These are phyloP conservation scores for Xanthoconium purpureum DNA, from an alignment of 768 basidiomycete genomes.

Conservation along the genomic window DNA sequence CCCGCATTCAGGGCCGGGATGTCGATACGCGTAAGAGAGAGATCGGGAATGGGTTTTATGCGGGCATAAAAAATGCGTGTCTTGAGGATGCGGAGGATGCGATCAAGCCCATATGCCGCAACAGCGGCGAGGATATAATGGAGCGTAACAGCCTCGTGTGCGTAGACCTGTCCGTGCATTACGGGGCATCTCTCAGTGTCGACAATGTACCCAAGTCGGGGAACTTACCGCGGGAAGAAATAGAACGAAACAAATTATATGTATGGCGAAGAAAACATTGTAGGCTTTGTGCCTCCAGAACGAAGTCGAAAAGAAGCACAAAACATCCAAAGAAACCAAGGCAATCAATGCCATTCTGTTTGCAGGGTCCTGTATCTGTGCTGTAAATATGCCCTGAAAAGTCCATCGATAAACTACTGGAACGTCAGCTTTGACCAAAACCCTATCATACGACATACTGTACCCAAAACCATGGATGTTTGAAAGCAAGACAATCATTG, in stretches of 20 bases:
- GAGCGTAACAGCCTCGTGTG: constrained; percentile 27
- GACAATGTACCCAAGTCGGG: neutral
- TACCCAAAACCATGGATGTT: constrained; percentile 44
- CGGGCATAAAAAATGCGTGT: constrained; percentile 44
- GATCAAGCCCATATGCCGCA: constrained; percentile 45
- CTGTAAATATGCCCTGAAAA: constrained; percentile 17
- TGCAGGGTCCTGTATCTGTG: constrained; percentile 6
- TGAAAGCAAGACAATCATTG: constrained; percentile 38
- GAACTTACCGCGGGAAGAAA: constrained; percentile 38
- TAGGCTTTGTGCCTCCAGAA: constrained; percentile 42
- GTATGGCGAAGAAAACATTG: constrained; percentile 42
- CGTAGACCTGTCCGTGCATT: constrained; percentile 21
- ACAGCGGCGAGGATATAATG: constrained; percentile 42
- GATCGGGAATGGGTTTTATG: constrained; percentile 43
- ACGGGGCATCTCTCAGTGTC: constrained; percentile 9
- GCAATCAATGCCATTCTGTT: constrained; percentile 35
- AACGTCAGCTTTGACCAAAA: neutral
- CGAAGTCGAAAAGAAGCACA: constrained; percentile 40
- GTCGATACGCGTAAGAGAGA: constrained; percentile 46
- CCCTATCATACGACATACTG: constrained; percentile 24
- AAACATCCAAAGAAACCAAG: constrained; percentile 33
- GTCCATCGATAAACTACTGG: constrained; percentile 30
- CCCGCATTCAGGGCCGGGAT: constrained; percentile 45
- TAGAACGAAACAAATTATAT: constrained; percentile 41
- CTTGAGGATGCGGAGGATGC: constrained; percentile 43